Evolutionary conservation across 352 stramenopile species (phyloP), one percentile per base, ranked within the genome.

Genomic region (Phytophthora multivora): DNA sequence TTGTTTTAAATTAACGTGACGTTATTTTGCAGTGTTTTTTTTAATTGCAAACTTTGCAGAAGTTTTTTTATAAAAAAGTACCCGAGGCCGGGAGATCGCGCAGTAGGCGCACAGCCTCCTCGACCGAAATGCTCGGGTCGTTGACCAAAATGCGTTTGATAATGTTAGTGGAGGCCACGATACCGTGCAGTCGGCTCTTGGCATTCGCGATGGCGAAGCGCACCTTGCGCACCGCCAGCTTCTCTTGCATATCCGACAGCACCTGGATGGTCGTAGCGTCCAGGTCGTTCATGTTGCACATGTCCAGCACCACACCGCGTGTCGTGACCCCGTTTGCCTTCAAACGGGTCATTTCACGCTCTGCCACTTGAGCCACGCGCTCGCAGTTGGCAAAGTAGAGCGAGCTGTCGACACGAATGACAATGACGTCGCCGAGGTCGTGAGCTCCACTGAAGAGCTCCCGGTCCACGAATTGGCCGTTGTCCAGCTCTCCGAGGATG

Each of bases 211-310:
- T 72, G 21, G 72, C 71, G 39, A 86, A 77, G 12, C 55, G 46
- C 11, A 84, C 53, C 8, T 75, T 63, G n/a, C 71, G 65, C 40
- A 82, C 69, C 26, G 63, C 72, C 10, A 90, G 51, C 53, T 87
- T 87, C 54, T 83, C 73, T 42, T 86, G 75, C 54, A 82, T 68
- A 51, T 86, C 78, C 28, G 77, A 83, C 33, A 90, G 26, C 50
- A 87, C 68, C 49, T 88, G 77, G 28, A 89, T 76, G 9, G 80
- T 83, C 23, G 80, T 89, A n/a, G 80, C 80, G 61, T 89, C 77
- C 45, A 89, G 58, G 38, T 86, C 77, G 57, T 88, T 86, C 55
- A 88, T 72, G 59, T 75, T 69, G 15, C 49, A 66, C 48, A 69
- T 67, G 47, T 89, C 80, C 3, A 89, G 41, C 26, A 88, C 80